Base-by-base conservation (phyloP, 78 protist species). In the Chrysochromulina parva region DNA sequence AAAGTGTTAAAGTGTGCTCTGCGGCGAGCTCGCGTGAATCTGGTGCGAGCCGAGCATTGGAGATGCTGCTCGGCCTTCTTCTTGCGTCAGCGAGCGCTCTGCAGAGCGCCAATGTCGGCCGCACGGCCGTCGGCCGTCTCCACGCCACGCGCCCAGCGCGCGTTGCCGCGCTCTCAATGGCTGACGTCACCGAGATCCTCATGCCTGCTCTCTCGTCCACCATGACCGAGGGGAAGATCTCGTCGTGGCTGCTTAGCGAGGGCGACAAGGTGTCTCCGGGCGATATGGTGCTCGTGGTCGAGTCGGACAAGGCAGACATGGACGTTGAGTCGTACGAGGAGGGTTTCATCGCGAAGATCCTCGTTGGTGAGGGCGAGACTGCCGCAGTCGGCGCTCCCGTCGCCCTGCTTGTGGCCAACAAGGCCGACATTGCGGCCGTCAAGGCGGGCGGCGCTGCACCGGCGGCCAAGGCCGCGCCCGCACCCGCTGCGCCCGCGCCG, bases 231-330 rank as follows among this genome's bases (percentile, higher is more conserved):
- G 90, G 90, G 22, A 60, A 65, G 78, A 87, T 87, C 55, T 26
- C 69, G 47, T 1, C 9, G 28, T 87, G 90, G 90, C 78, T 73
- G 28, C 28, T 13, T 52, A 55, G 55, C 55, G 69, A 22, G 26
- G 90, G 90, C 60, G 90, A 87, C 55, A 58, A 65, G 57, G 90
- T 87, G 50, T 74, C n/a, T 9, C 14, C 62, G 90, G 90, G 90
- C 3, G 90, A 87, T 16, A 87, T n/a, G 60, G 78, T 87, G 60
- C 78, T 62, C 71, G 69, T 87, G 78, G 90, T 87, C 90, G 90
- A 87, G 76, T 87, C 90, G 9, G 90, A 87, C 76, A 87, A 87
- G 90, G 90, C 90, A 9, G 90, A 87, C 69, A 87, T 87, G 90
- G 90, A 87, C 55, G 90, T 87, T 19, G 90, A 87, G 69, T 7